Evolutionary conservation across 805 yeast genomes (phyloP), one percentile per base, ranked within the genome.

Genomic region (Starmerella sp.): DNA sequence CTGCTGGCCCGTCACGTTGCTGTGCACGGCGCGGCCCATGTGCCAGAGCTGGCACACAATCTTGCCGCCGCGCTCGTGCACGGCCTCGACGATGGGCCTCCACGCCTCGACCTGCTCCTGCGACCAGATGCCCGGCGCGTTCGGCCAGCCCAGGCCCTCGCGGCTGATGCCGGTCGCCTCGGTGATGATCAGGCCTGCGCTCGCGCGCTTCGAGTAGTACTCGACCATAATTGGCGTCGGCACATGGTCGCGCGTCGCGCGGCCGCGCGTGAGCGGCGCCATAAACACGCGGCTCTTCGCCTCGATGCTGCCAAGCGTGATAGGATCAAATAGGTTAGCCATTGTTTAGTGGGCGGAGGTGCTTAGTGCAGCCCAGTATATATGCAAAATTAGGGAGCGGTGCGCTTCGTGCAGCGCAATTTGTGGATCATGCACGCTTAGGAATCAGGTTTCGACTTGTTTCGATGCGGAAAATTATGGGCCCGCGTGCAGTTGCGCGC

Each of bases 171-270:
- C 72, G 0, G 83, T 75, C 11, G 80, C 86, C 65, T 83, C 88
- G 9, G 80, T 68, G 60, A 80, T 74, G 17, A 82, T 55, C 58
- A 83, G 66, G 52, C 71, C 60, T 51, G 70, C 67, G 51, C 68
- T 62, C 0, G 87, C 75, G 56, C 86, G 73, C 62, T 79, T 78
- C 32, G 63, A 71, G 64, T 83, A 83, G 68, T 82, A 81, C 56
- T 75, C 69, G 28, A 65, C 65, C 56, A 73, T 70, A 52, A 76
- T 70, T 74, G 79, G 11, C 73, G 69, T 57, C 15, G 83, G 78
- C 31, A 71, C 70, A 54, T 65, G 68, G 37, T 62, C 57, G 4
- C 28, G 45, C 5, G 67, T 62, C 37, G 57, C 60, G 56, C 83
- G 70, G 36, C 59, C 46, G 55, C 83, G 68, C 11, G 82, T 77